Base-by-base conservation (phyloP, 2,329 filamentous ascomycete genomes). In the Bretziella fagacearum region DNA sequence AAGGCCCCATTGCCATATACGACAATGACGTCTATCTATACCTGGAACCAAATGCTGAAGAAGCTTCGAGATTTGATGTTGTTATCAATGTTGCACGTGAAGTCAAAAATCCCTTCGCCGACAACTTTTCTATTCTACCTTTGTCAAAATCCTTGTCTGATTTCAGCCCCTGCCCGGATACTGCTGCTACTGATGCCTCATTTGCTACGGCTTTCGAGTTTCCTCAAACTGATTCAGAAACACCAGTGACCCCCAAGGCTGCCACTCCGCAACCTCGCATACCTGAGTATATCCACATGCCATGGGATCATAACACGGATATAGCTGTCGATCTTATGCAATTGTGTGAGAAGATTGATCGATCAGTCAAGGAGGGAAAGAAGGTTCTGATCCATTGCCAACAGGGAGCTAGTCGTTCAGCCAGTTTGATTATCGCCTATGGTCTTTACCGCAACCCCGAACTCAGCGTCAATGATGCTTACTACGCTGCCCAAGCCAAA, bases 281-380 rank as follows among this genome's bases (percentile, higher is more conserved):
- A 4, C 84, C 84, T 1, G 84, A 93, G 59, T 93, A 93, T 56
- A 83, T 91, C 13, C 84, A 93, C 58, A 79, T 91, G 56, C 80
- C 77, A 1, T 91, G 84, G 84, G 84, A 91, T 52, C 84, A 91
- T 63, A 87, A 89, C 61, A 89, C 83, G 0, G 81, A 91, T 51
- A 89, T 93, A 54, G 77, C 83, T 1, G 74, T 76, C 4, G 84
- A 91, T 58, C 64, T 91, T 17, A 77, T 84, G 67, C 68, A 67
- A 40, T 67, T 93, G 11, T 86, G 84, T 56, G 79, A 84, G 58
- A 71, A 72, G 3, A 86, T 93, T 51, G 81, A 89, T 52, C 72
- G 76, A 32, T 73, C 77, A 51, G 79, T 80, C 0, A 74, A 72
- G 53, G 71, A 81, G 52, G 79, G 81, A 40, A 89, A 89, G 63